phyloP scores from a whole-genome alignment of 345 rosid species.

The Arabis alpina region DNA sequence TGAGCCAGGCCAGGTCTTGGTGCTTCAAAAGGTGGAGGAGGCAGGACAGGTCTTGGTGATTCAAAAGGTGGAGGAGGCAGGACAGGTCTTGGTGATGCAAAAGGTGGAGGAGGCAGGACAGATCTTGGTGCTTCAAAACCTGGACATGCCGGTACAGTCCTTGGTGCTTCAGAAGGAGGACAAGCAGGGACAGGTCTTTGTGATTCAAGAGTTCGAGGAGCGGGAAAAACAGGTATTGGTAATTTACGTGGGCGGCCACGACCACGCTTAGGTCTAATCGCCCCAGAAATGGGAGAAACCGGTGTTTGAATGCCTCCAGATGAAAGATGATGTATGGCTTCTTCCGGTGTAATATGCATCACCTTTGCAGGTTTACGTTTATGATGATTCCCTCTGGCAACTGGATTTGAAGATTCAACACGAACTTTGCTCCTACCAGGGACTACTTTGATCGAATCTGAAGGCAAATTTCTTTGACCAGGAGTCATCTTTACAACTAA shows the following conservation, averaged over 20 bases:
- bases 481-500: constrained; percentile 14
- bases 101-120: too few relatives aligned
- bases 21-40: neutral
- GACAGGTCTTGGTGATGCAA: neutral
- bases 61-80: neutral
- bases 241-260: too few relatives aligned
- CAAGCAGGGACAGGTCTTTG: too few relatives aligned
- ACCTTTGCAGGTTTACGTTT: constrained; percentile 36
- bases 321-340: constrained; percentile 24
- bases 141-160: too few relatives aligned
- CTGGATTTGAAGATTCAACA: constrained; percentile 41
- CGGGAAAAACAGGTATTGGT: too few relatives aligned
- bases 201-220: too few relatives aligned
- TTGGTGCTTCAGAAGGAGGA: too few relatives aligned
- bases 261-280: too few relatives aligned
- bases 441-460: constrained; percentile 40
- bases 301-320: constrained; percentile 7
- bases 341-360: constrained; percentile 33
- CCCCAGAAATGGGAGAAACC: constrained; percentile 10
- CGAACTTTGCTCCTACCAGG: constrained; percentile 39
- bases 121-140: too few relatives aligned
- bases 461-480: constrained; percentile 19
- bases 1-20: neutral
- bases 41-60: neutral
- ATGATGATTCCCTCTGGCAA: constrained; percentile 31